Base-by-base conservation (phyloP, 179 eudicot genomes). In the Patellifolia procumbens region DNA sequence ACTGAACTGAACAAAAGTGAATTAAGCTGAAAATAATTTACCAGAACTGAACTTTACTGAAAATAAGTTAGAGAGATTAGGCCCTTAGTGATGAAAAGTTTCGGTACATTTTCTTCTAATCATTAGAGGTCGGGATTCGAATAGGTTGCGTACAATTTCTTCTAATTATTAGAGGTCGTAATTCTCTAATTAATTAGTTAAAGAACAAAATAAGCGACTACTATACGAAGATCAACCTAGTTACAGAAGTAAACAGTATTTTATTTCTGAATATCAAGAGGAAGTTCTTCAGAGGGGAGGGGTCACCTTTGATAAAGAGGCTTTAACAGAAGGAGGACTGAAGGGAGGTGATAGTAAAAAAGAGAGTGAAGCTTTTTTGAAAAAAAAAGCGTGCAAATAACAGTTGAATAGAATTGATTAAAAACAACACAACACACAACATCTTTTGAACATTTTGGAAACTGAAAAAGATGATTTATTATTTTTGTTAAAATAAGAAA, bases 231-330 rank as follows among this genome's bases (percentile, higher is more conserved):
- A n/a, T n/a, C n/a, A n/a, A n/a, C n/a, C n/a, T n/a, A n/a, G n/a
- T n/a, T 34, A 20, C 74, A 58, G 55, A 58, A 73, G 68, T 56
- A 73, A 67, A 52, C 56, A 73, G 76, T 76, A 69, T 61, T 49
- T 42, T 32, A 45, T 31, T 35, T 60, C 67, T 53, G 53, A 56
- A 69, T 34, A 65, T 31, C 78, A 72, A 70, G 55, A 66, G 80
- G 73, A 12, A 39, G 45, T 1, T 39, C 45, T 6, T 39, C 29
- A 55, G 28, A 2, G 20, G 39, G 71, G 28, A 70, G 45, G 74
- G 74, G 79, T 74, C 85, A 76, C 89, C 84, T 86, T 87, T 20
- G 80, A 76, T 81, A 88, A 88, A 88, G 83, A 78, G 58, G 81
- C 90, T 87, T 87, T 82, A 81, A 68, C 65, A 77, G 60, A 65